Evolutionary conservation across 768 basidiomycete genomes (phyloP).

Genomic region (Lyophyllum decastes): DNA sequence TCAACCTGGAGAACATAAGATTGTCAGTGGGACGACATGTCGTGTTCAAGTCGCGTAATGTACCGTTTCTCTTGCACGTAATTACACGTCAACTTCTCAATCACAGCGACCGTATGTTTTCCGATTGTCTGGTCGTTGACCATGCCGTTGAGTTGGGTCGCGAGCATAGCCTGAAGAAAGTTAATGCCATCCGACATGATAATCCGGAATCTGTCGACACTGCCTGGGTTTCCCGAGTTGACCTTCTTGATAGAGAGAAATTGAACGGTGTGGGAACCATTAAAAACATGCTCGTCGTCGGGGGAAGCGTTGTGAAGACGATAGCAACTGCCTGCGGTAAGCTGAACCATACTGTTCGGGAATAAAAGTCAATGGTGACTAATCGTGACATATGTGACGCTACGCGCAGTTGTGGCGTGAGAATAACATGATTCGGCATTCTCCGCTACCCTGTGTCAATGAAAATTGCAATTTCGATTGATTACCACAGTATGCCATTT

Average conservation of each 20-base stretch:
- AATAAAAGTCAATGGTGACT: conserved; percentile 3
- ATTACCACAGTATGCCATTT: background rate
- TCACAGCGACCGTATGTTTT: conserved; percentile 67
- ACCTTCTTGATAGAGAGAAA: conserved; percentile 86
- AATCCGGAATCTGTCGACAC: conserved; percentile 67
- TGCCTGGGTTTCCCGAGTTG: conserved; percentile 26
- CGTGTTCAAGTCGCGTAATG: conserved; percentile 24
- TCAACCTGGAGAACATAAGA: conserved; percentile 49
- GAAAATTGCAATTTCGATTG: background rate
- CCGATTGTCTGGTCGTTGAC: conserved; percentile 63
- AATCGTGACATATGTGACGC: conserved; percentile 19
- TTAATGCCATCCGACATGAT: conserved; percentile 89
- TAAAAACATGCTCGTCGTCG: conserved; percentile 44
- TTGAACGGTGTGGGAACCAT: conserved; percentile 61
- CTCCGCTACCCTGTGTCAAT: background rate
- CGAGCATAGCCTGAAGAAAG: conserved; percentile 93
- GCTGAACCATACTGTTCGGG: conserved; percentile 33
- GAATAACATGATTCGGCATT: conserved; percentile 1
- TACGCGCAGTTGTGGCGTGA: conserved; percentile 21
- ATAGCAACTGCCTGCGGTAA: conserved; percentile 58
- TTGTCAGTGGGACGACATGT: conserved; percentile 1
- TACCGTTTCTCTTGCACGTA: conserved; percentile 84
- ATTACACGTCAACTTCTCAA: conserved; percentile 82
- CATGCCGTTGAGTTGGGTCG: conserved; percentile 83
- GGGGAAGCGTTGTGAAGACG: conserved; percentile 49